Evolutionary conservation across 805 yeast genomes (phyloP), one percentile per base, ranked within the genome.

Genomic region (Saccharomycopsis sp.): DNA sequence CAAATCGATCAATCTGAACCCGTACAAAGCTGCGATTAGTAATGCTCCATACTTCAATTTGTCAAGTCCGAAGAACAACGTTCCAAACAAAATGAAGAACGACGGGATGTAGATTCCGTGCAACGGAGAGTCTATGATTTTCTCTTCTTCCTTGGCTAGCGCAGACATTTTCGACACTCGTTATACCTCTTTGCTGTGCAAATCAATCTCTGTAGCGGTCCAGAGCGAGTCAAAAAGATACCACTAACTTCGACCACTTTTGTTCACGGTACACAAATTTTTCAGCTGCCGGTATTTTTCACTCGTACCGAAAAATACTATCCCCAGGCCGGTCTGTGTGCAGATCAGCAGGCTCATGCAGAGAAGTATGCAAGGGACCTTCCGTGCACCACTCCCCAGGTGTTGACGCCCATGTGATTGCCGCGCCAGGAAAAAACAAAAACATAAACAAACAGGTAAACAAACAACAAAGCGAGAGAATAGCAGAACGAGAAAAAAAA

Each of bases 51-150:
- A 59, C 12, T 55, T 37, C 41, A 52, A 24, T 65, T 71, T 51
- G 73, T 64, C 29, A 77, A 70, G 60, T 70, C 70, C 15, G 85
- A 85, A 52, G 82, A 64, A 65, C 75, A 82, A 52, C 2, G 84
- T 77, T 41, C 95, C 95, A 34, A 78, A 75, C 5, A 85, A 48
- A 52, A 87, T 76, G 54, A 88, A 75, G 1, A 75, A 80, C 24
- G 79, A 70, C 3, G 95, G 95, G 63, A 88, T 87, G 67, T 80
- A 82, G 54, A 88, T 80, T 18, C 91, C 90, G 65, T 88, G 95
- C 50, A 87, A 70, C 3, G 91, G 91, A 3, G 56, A 50, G 37
- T 61, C 51, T 15, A 56, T 57, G 8, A 58, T 29, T 16, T 24
- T 34, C 41, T 58, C 55, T 16, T 40, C 48, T 34, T 37, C 53